Evolutionary conservation across 495 filamentous ascomycete species (phyloP), one percentile per base, ranked within the genome.

Genomic region (Cercophora sp.): DNA sequence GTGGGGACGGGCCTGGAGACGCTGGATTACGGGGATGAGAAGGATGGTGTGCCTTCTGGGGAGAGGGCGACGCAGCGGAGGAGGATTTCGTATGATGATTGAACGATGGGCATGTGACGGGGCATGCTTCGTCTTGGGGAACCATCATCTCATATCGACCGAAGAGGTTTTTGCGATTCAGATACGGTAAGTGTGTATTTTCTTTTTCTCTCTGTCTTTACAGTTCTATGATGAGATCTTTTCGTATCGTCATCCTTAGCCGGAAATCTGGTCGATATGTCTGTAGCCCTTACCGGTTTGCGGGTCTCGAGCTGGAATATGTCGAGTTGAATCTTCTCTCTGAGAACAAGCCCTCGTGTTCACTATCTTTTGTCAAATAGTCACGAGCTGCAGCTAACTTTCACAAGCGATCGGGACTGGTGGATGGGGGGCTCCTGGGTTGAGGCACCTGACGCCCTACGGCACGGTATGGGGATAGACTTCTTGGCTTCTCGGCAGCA

Each of bases 211-310:
- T 51, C 29, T 43, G 16, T 18, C 46, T 46, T 57, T 52, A 48
- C 35, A n/a, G n/a, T n/a, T 2, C 35, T 57, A 76, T 81, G 80
- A 83, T 80, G 80, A 82, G 75, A 80, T 68, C 69, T 41, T 46
- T 66, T 70, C 68, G 77, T 82, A 83, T 81, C 78, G 79, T 83
- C 80, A 84, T 84, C 80, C 80, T 83, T 84, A 84, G 80, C 65
- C 80, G 71, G 72, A 84, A 74, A 60, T 67, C 57, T 50, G 59
- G 52, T 48, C 54, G 58, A 48, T 41, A 51, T 55, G 52, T 26
- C 48, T 56, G 39, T 57, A 58, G 16, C 55, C 49, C 50, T 53
- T 56, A 59, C 40, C 56, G 42, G 50, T 41, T 59, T 62, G 53
- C 22, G 53, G 48, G 54, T 55, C 36, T 32, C 40, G 55, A 63